These are phyloP conservation scores for Pythium coloratum DNA, from an alignment of 352 stramenopile genomes.

Conservation along the genomic window DNA sequence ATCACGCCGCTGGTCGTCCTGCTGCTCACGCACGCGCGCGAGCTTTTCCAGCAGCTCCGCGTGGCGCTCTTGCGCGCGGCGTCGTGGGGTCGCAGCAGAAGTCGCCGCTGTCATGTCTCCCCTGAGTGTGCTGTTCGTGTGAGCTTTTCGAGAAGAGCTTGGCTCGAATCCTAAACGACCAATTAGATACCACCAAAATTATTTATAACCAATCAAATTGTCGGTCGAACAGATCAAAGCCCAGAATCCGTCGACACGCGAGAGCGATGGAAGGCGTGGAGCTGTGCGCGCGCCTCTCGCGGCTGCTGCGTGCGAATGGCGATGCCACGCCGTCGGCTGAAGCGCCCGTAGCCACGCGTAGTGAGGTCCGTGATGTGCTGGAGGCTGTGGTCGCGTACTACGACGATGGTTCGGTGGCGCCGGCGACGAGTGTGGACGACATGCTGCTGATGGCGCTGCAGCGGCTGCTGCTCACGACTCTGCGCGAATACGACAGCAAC, in stretches of 20 bases:
- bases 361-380: slow-evolving; percentile 24
- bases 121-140: neutral
- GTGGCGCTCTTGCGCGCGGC: slow-evolving; percentile 45
- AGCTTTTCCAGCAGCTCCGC: slow-evolving; percentile 62
- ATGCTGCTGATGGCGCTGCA: slow-evolving; percentile 66
- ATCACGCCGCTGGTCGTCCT: slow-evolving; percentile 37
- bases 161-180: slow-evolving; percentile 1
- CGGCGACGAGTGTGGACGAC: slow-evolving; percentile 52
- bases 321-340: neutral
- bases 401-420: slow-evolving; percentile 25
- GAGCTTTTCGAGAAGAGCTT: neutral
- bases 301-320: slow-evolving; percentile 37
- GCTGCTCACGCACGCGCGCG: slow-evolving; percentile 42
- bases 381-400: slow-evolving; percentile 37
- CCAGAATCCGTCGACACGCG: neutral
- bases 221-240: neutral
- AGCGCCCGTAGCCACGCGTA: slow-evolving; percentile 21
- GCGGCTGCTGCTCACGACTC: slow-evolving; percentile 46
- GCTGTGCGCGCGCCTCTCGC: slow-evolving; percentile 68
- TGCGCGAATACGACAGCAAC: slow-evolving; percentile 19
- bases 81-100: neutral
- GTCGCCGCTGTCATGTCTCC: slow-evolving; percentile 19
- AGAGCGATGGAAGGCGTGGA: slow-evolving; percentile 43
- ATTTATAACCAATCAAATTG: slow-evolving; percentile 7
- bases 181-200: slow-evolving; percentile 9